Percentiles rank a stretch among this genome's conserved stretches.
These are phyloP conservation scores for Leavenworthia alabamica DNA, from an alignment of 345 rosid species.

Conservation along the genomic window DNA sequence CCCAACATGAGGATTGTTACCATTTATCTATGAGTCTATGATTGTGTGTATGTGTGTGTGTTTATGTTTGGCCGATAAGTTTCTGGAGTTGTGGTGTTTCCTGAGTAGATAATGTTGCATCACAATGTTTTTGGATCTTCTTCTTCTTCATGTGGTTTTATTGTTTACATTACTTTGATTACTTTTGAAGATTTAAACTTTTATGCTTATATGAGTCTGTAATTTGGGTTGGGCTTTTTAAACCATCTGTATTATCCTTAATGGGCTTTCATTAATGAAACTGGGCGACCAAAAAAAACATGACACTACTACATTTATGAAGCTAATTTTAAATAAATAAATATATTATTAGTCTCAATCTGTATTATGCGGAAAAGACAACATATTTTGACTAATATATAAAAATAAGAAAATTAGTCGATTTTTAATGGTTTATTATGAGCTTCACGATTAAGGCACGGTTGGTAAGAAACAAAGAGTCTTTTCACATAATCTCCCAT, in stretches of 20 bases:
- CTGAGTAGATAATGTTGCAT: constrained; percentile 42
- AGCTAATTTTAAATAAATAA: background rate
- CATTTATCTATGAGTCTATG: constrained; percentile 27
- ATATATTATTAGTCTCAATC: background rate
- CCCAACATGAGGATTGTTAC: constrained; percentile 12
- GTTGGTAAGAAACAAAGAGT: constrained; percentile 28
- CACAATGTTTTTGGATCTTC: constrained; percentile 38
- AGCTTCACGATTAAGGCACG: constrained; percentile 20
- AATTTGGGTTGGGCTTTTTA: background rate
- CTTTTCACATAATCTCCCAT: constrained; percentile 8
- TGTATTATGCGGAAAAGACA: background rate
- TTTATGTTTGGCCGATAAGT: constrained; percentile 19
- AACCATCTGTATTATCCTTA: too few relatives aligned
- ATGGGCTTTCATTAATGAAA: too few relatives aligned
- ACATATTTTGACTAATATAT: background rate
- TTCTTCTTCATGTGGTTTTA: constrained; percentile 2
- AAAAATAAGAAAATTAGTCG: background rate
- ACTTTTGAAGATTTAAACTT: background rate
- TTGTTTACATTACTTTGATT: constrained; percentile 9
- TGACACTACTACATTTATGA: background rate
- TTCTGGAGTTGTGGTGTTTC: constrained; percentile 26
- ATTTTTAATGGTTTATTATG: constrained; percentile 5
- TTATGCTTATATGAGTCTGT: constrained; percentile 23
- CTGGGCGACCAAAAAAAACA: too few relatives aligned
- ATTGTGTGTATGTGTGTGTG: constrained; percentile 28